These are phyloP conservation scores for Curvularia verruculosa DNA, from an alignment of 2,329 filamentous ascomycete species.

Conservation along the genomic window DNA sequence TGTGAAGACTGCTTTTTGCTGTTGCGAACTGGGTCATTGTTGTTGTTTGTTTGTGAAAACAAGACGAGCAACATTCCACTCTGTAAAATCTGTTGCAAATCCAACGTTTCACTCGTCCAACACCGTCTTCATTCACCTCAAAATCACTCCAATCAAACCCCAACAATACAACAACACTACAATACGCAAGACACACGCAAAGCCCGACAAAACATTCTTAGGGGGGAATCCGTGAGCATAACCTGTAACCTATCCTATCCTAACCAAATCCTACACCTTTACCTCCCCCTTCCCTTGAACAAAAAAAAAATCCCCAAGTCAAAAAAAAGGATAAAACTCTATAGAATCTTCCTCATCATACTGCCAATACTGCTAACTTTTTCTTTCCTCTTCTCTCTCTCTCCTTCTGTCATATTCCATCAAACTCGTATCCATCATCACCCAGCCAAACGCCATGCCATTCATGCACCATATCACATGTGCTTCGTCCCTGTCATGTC, in stretches of 20 bases:
- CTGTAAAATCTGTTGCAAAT: too few relatives aligned
- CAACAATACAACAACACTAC: too few relatives aligned
- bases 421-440: slow-evolving; percentile 3
- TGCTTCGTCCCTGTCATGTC: slow-evolving; percentile 3
- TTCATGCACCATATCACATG: slow-evolving; percentile 13
- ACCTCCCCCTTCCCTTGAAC: background rate
- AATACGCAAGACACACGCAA: background rate
- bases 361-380: background rate
- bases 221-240: slow-evolving; percentile 3
- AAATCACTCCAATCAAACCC: background rate
- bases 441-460: slow-evolving; percentile 6
- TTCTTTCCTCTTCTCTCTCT: background rate
- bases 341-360: background rate
- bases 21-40: too few relatives aligned
- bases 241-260: background rate
- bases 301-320: too few relatives aligned
- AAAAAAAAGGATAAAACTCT: background rate
- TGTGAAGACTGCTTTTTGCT: too few relatives aligned
- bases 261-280: background rate
- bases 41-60: too few relatives aligned
- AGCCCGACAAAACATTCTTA: background rate
- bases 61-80: too few relatives aligned
- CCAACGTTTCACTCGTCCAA: too few relatives aligned
- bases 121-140: too few relatives aligned
- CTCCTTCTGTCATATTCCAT: background rate